Conservation (phyloP, 148 eudicot genomes). For the Agrostemma githago region DNA sequence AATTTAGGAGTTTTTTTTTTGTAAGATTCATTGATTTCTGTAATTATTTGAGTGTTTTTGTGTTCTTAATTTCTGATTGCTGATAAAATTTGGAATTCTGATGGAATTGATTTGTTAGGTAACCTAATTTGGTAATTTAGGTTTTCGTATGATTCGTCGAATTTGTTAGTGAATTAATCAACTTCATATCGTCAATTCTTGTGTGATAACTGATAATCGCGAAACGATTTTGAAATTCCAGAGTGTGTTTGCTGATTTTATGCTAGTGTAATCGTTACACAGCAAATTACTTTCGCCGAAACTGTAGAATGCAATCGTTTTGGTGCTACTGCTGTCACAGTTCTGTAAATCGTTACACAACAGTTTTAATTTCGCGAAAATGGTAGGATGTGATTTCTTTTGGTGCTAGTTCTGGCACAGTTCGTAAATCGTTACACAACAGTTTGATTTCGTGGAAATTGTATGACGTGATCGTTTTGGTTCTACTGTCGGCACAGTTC, state of each 20-base stretch:
- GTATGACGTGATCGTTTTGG: no score
- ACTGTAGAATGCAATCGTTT: no score
- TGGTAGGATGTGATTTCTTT: neutral
- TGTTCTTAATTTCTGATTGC: neutral
- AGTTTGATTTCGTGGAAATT: no score
- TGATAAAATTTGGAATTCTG: neutral
- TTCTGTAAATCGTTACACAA: no score
- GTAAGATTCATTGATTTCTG: neutral
- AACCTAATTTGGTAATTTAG: neutral
- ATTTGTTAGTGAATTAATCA: neutral
- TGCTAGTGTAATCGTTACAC: neutral
- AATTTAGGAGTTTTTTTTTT: neutral
- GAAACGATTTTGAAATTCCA: no score
- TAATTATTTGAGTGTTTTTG: neutral
- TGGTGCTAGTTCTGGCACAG: no score
- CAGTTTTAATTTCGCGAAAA: no score
- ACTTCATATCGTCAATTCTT: neutral
- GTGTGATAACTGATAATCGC: neutral
- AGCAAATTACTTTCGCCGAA: neutral
- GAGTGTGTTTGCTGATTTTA: neutral
- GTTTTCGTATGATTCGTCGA: neutral
- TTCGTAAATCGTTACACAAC: no score
- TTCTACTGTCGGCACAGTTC: no score
- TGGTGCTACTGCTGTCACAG: neutral
- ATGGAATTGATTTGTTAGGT: neutral